Percentiles rank a stretch among this genome's conserved stretches.
These are phyloP conservation scores for Stephania japonica DNA, from an alignment of 164 flowering plant species.

Conservation along the genomic window DNA sequence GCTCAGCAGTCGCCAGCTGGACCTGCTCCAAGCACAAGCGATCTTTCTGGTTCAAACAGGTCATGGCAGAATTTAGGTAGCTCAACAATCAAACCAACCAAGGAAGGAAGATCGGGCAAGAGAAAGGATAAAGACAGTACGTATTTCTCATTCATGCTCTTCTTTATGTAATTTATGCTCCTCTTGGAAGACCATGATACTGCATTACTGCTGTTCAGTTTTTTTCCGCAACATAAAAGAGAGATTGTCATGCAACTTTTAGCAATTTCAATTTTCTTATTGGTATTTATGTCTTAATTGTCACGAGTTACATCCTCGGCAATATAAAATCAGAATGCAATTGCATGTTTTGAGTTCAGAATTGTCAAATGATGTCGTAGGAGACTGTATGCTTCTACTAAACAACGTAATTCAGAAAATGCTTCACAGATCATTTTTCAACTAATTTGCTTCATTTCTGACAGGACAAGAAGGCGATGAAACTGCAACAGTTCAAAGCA, in stretches of 20 bases:
- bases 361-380: not conserved
- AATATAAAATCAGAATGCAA: not conserved
- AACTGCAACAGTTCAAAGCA: conserved; percentile 63
- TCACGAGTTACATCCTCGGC: not conserved
- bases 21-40: conserved; percentile 55
- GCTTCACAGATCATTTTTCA: not conserved
- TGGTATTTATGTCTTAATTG: not conserved
- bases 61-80: conserved; percentile 38
- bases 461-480: conserved; percentile 87
- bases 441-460: not conserved
- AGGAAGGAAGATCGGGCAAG: conserved; percentile 49
- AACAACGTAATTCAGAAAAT: not conserved
- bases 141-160: conserved; percentile 12
- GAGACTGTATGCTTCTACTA: not conserved
- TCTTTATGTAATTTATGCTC: not conserved
- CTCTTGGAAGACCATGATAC: not conserved
- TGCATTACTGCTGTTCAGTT: not conserved
- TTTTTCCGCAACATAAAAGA: not conserved
- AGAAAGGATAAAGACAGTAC: conserved; percentile 63
- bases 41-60: conserved; percentile 60
- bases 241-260: not conserved
- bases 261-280: not conserved
- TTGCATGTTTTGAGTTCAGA: not conserved
- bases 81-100: conserved; percentile 39
- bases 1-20: conserved; percentile 29